Percentiles rank a stretch among this genome's conserved stretches.
These are phyloP conservation scores for Saccharomycopsis hybrid DNA, from an alignment of 1,139 yeast species.

Conservation along the genomic window DNA sequence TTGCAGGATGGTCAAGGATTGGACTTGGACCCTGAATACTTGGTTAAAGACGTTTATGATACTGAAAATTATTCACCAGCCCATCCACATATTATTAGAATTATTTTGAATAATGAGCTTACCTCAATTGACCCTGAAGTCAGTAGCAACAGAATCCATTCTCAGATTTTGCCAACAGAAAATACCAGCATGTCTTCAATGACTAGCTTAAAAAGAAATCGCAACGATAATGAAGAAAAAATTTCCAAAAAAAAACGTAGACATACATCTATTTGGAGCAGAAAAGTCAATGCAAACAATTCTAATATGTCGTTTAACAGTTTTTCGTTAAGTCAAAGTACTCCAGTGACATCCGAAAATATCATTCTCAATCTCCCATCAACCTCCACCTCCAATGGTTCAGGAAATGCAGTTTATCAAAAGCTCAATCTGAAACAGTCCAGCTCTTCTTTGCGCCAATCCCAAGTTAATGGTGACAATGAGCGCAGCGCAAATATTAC, in stretches of 20 bases:
- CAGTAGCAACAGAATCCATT: not conserved
- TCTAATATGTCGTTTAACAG: not conserved
- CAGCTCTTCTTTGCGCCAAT: too few species aligned
- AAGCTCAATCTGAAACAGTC: too few species aligned
- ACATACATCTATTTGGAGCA: slow-evolving; percentile 14
- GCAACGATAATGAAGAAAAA: too few species aligned
- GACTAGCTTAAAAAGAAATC: too few species aligned
- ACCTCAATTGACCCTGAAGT: slow-evolving; percentile 7
- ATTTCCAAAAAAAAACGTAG: not conserved
- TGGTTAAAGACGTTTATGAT: slow-evolving; percentile 15
- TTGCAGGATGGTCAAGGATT: slow-evolving; percentile 18
- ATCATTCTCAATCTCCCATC: too few species aligned
- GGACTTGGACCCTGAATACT: slow-evolving; percentile 20
- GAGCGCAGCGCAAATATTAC: slow-evolving; percentile 7
- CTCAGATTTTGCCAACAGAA: not conserved
- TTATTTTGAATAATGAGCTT: slow-evolving; percentile 19
- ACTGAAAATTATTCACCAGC: not conserved
- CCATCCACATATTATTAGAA: slow-evolving; percentile 8
- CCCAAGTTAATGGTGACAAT: not conserved
- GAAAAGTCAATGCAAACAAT: slow-evolving; percentile 2
- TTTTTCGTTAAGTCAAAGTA: not conserved
- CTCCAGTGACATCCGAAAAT: too few species aligned
- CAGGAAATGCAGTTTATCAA: too few species aligned
- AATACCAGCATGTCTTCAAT: too few species aligned
- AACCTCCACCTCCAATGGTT: too few species aligned